These are phyloP conservation scores for Pseudogymnoascus sp. DNA, from an alignment of 2,329 filamentous ascomycete genomes.

Conservation along the genomic window DNA sequence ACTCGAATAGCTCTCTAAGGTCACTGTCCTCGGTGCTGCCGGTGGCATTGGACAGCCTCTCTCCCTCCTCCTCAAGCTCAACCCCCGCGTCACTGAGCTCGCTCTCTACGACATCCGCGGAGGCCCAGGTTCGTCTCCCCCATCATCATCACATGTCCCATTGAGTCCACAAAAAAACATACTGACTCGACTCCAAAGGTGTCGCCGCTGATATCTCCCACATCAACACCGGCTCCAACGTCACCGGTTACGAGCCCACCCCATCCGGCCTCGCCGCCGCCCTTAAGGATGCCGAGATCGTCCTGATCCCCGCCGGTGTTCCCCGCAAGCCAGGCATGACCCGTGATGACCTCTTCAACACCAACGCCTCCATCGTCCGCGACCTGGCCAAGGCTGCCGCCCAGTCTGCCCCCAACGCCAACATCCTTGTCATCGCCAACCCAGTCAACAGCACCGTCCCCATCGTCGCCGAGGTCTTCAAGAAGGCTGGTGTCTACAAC, in stretches of 20 bases:
- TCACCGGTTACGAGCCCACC: constrained; percentile 81
- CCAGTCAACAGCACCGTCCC: constrained; percentile 99
- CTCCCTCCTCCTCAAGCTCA: constrained; percentile 97
- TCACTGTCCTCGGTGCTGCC: constrained; percentile 90
- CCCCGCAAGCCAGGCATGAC: constrained; percentile 96
- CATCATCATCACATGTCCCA: constrained; percentile 5
- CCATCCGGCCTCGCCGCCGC: constrained; percentile 68
- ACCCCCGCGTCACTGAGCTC: constrained; percentile 88
- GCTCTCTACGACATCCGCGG: constrained; percentile 97
- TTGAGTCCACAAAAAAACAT: constrained; percentile 16
- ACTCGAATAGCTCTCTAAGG: constrained; percentile 75
- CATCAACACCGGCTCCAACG: constrained; percentile 97
- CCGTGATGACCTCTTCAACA: constrained; percentile 99
- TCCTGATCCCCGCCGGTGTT: constrained; percentile 96
- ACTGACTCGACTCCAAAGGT: constrained; percentile 49
- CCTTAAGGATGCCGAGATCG: constrained; percentile 83
- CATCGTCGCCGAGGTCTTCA: constrained; percentile 96
- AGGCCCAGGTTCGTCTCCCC: constrained; percentile 66
- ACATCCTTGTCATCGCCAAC: constrained; percentile 97
- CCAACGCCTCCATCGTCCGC: constrained; percentile 98
- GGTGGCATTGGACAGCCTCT: constrained; percentile 98
- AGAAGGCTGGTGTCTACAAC: constrained; percentile 93
- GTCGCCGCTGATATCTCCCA: constrained; percentile 97
- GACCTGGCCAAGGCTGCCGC: constrained; percentile 95
- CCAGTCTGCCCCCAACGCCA: constrained; percentile 82